Evolutionary conservation across 192 early-diverging fungal genomes (phyloP).

Genomic region (Umbelopsis ramanniana): DNA sequence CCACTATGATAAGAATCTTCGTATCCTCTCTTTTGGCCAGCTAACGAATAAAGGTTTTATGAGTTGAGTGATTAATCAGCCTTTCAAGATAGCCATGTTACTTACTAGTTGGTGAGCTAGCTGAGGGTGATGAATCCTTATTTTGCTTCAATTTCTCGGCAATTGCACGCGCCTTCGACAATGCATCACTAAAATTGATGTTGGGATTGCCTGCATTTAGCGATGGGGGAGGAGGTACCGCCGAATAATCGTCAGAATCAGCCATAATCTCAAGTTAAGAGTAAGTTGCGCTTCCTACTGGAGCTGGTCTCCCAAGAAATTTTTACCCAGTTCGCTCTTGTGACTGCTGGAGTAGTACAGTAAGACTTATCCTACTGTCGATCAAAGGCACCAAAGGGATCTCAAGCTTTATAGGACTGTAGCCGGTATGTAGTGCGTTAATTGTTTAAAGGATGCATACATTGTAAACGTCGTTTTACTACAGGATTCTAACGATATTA

Average conservation of each 20-base stretch:
- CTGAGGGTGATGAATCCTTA: slow-evolving; percentile 38
- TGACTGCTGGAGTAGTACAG: neutral
- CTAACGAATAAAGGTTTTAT: slow-evolving; percentile 9
- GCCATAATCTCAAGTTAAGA: neutral
- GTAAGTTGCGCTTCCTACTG: neutral
- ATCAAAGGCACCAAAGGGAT: no score
- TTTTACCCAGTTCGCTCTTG: neutral
- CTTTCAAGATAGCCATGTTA: neutral
- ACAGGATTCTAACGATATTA: no score
- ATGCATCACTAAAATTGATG: slow-evolving; percentile 66
- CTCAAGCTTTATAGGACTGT: no score
- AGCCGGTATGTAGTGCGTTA: no score
- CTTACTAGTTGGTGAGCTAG: slow-evolving; percentile 28
- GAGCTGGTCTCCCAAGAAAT: neutral
- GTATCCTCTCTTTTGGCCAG: slow-evolving; percentile 33
- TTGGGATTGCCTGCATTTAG: slow-evolving; percentile 37
- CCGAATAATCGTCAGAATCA: slow-evolving; percentile 39
- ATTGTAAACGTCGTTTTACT: no score
- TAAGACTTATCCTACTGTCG: no score
- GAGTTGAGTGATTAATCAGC: neutral
- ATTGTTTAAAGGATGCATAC: no score
- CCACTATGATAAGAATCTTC: slow-evolving; percentile 35
- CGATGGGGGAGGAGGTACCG: slow-evolving; percentile 44
- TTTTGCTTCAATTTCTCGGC: slow-evolving; percentile 68
- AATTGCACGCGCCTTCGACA: slow-evolving; percentile 79